Evolutionary conservation across 2,329 filamentous ascomycete genomes (phyloP), one percentile per base, ranked within the genome.

Genomic region (Cryoendolithus antarcticus): DNA sequence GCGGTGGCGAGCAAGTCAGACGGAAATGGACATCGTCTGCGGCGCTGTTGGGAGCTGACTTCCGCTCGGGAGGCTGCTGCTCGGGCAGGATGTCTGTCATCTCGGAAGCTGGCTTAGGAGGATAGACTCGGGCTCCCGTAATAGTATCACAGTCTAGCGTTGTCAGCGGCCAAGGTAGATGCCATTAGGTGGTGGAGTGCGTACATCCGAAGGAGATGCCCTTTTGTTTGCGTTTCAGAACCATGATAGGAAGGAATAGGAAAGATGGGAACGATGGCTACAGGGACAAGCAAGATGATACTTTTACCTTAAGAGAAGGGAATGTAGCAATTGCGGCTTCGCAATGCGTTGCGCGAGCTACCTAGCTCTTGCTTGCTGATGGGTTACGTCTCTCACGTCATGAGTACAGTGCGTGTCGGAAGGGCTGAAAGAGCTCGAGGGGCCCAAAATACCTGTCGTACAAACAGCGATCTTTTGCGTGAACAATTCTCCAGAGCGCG

Each of bases 1-100:
- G 61, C 1, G 85, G 75, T 9, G 88, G 88, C 52, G 77, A 79
- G 43, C 69, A 75, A 4, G 68, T 71, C 9, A 81, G 59, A 44
- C 68, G 65, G 13, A 72, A 69, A 53, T 71, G 71, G 59, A 72
- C 37, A 11, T 45, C 41, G 24, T 39, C 41, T 11, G 44, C 37
- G 3, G 37, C 37, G 12, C 32, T 41, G 10, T 24, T 33, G 6
- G 44, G 44, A 2, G 45, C 43, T 12, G 53, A 42, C 32, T 47
- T 47, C 12, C 34, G 34, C n/a, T 50, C 44, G 9, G 56, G 52
- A 11, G 57, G 56, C 27, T 48, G 33, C 36, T 60, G 56, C n/a
- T 59, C 55, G 3, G 57, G 53, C 2, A 58, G 44, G 36, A 38
- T 28, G 28, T 48, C 49, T 11, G 46, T 40, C 50, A 53, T 51